These are phyloP conservation scores for Tritrichomonas foetus DNA, from an alignment of 208 protist genomes.

Conservation along the genomic window DNA sequence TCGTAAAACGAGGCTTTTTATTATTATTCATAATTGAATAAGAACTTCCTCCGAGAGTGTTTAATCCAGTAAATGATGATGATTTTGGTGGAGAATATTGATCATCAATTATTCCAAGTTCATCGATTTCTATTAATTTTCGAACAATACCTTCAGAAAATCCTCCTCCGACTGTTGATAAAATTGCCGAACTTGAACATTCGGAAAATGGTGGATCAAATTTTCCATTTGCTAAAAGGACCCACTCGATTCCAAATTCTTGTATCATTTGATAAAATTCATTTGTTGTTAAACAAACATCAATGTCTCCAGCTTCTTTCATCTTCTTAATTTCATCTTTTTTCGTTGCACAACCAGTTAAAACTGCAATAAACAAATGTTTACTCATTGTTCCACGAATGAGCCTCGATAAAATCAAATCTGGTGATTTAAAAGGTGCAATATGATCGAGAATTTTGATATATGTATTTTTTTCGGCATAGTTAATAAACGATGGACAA, in stretches of 20 bases:
- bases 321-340: slow-evolving; percentile 52
- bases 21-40: neutral
- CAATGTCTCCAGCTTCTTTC: neutral
- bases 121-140: neutral
- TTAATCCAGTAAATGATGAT: neutral
- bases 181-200: slow-evolving; percentile 46
- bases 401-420: neutral
- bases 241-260: neutral
- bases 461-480: slow-evolving; percentile 21
- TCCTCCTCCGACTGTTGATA: slow-evolving; percentile 54
- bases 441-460: neutral
- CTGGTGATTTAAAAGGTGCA: neutral
- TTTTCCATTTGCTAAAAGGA: neutral
- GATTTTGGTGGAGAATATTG: neutral
- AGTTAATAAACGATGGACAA: slow-evolving; percentile 58
- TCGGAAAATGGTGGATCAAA: slow-evolving; percentile 53
- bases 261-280: slow-evolving; percentile 49
- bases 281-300: slow-evolving; percentile 52
- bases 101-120: no score
- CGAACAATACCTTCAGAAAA: slow-evolving; percentile 54
- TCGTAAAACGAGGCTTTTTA: neutral
- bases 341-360: slow-evolving; percentile 55
- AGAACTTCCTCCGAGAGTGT: neutral
- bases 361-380: slow-evolving; percentile 44
- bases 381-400: neutral